Evolutionary conservation across 108 stramenopile species (phyloP).

Genomic region (Mediolabrus comicus): DNA sequence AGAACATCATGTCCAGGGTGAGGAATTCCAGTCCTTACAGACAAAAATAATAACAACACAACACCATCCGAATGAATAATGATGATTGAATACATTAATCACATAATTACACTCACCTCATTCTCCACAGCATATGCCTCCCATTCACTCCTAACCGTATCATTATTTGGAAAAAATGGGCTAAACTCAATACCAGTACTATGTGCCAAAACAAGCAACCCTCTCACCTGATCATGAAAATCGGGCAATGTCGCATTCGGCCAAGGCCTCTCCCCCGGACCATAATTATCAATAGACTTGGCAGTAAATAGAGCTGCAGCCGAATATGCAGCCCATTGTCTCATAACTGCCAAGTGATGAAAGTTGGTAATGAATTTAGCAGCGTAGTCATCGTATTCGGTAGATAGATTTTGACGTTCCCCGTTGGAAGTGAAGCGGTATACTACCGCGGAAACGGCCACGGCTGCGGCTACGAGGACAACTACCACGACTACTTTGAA

Average conservation of each 20-base stretch:
- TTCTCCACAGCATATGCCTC: slow-evolving; percentile 10
- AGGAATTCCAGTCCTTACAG: no score
- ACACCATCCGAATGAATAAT: neutral
- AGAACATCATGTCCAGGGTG: no score
- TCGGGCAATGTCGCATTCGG: slow-evolving; percentile 8
- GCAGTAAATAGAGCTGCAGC: neutral
- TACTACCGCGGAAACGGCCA: neutral
- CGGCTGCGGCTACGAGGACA: slow-evolving; percentile 3
- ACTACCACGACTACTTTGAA: slow-evolving; percentile 4
- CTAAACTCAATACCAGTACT: slow-evolving; percentile 2
- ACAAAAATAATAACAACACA: no score
- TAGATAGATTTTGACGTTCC: neutral
- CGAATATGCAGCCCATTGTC: slow-evolving; percentile 6
- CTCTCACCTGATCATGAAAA: slow-evolving; percentile 4
- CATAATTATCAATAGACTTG: slow-evolving; percentile 6
- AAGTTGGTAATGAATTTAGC: slow-evolving; percentile 8
- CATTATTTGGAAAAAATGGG: neutral
- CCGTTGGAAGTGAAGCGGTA: slow-evolving; percentile 1
- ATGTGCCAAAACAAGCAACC: neutral
- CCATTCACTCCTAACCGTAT: slow-evolving; percentile 1
- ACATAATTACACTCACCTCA: neutral
- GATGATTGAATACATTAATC: no score
- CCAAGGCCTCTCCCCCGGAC: neutral
- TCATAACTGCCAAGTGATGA: neutral
- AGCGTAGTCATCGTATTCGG: slow-evolving; percentile 2